Conservation (phyloP, 2,329 filamentous ascomycete genomes). For the Sporothrix euskadiensis region DNA sequence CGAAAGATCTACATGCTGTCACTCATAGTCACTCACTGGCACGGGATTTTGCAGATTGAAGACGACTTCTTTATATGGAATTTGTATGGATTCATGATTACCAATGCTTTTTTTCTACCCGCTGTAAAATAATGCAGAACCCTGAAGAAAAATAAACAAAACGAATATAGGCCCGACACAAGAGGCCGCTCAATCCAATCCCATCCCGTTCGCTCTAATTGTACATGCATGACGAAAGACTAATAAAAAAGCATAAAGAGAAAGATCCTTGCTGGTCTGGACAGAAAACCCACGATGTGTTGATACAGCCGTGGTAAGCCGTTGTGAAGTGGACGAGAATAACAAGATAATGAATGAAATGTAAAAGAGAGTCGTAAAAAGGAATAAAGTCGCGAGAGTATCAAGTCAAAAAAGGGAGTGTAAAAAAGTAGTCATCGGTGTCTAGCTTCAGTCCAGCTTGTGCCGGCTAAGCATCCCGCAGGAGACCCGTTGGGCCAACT, state of each 20-base stretch:
- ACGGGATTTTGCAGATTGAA: not conserved
- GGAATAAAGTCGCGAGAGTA: not conserved
- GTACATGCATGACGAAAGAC: not conserved
- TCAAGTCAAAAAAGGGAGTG: not conserved
- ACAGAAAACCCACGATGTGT: not conserved
- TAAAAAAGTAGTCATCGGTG: not conserved
- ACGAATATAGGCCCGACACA: not conserved
- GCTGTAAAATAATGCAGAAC: conserved; percentile 17
- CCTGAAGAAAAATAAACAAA: not conserved
- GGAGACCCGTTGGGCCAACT: conserved; percentile 8
- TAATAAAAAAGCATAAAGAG: not conserved
- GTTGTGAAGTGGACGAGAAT: not conserved
- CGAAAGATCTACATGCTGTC: not conserved
- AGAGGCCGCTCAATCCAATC: conserved; percentile 5
- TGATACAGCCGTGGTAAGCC: conserved; percentile 10
- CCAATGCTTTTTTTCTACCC: conserved; percentile 15
- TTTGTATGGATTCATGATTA: conserved; percentile 21
- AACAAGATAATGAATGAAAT: not conserved
- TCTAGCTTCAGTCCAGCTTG: not conserved
- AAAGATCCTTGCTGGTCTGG: not conserved
- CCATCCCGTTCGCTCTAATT: conserved; percentile 15
- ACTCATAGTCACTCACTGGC: not conserved
- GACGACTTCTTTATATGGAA: not conserved
- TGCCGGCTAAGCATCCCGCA: not conserved
- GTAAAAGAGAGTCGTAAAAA: conserved; percentile 9